These are phyloP conservation scores for Rhizopogon roseolus DNA, from an alignment of 768 basidiomycete species.

Conservation along the genomic window DNA sequence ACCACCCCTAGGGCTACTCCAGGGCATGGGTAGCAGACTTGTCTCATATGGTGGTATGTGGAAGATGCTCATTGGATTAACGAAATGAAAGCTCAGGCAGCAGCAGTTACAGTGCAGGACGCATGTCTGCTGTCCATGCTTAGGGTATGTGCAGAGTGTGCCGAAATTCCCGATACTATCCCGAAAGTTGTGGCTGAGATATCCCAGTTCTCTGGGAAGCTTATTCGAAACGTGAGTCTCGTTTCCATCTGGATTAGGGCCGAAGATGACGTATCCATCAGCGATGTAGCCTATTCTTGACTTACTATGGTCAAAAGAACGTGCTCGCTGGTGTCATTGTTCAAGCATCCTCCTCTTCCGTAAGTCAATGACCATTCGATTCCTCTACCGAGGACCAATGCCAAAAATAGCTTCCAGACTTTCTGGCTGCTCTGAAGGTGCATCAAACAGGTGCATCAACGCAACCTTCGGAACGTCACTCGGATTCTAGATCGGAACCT, in stretches of 20 bases:
- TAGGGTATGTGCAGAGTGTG: conserved; percentile 55
- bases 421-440: conserved; percentile 46
- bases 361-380: conserved; percentile 26
- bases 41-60: conserved; percentile 38
- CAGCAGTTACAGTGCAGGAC: conserved; percentile 56
- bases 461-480: conserved; percentile 2
- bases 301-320: conserved; percentile 39
- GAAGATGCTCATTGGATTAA: conserved; percentile 9
- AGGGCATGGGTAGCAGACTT: conserved; percentile 39
- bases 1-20: conserved; percentile 44
- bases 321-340: conserved; percentile 43
- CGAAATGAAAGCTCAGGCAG: conserved; percentile 29
- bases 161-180: conserved; percentile 45
- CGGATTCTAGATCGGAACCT: conserved; percentile 7
- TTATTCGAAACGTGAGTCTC: conserved; percentile 52
- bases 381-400: conserved; percentile 2
- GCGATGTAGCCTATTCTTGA: conserved; percentile 70
- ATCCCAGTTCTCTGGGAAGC: conserved; percentile 39
- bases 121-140: conserved; percentile 70
- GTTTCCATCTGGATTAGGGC: neutral
- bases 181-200: conserved; percentile 37
- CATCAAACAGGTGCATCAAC: conserved; percentile 19
- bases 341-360: conserved; percentile 51
- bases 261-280: conserved; percentile 19
- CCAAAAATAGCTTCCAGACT: conserved; percentile 61